A percentile compares a stretch with the other conserved stretches of the same genome.
Conservation (phyloP, 768 basidiomycete species). For the Boletus subparvulus region DNA sequence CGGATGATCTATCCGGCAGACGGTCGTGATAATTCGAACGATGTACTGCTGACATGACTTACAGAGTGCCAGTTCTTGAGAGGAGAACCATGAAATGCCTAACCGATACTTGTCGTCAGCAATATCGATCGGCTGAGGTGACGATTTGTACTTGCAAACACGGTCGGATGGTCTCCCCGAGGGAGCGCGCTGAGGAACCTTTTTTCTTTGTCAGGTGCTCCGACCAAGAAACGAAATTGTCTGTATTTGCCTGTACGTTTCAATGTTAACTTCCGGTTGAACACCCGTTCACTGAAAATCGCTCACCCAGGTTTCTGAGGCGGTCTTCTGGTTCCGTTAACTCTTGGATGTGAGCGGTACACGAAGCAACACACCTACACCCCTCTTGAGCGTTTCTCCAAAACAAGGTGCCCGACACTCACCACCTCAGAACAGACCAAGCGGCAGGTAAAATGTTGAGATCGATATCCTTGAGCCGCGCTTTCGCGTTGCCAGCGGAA, state of each 20-base stretch:
- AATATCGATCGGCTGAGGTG: background rate
- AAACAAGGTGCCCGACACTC: background rate
- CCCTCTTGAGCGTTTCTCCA: background rate
- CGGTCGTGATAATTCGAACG: background rate
- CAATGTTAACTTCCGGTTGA: background rate
- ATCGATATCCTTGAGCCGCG: constrained; percentile 53
- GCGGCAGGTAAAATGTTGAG: constrained; percentile 52
- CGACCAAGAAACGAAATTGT: constrained; percentile 71
- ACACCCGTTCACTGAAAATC: too few relatives aligned
- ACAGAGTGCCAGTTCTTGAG: constrained; percentile 72
- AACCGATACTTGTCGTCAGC: background rate
- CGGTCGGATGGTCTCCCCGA: constrained; percentile 28
- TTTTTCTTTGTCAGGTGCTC: constrained; percentile 70
- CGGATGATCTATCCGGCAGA: constrained; percentile 54
- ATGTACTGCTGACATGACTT: constrained; percentile 10
- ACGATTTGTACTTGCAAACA: constrained; percentile 6
- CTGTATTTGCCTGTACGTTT: constrained; percentile 16
- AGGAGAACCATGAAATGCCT: constrained; percentile 72
- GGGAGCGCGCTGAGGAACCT: constrained; percentile 55
- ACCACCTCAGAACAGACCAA: constrained; percentile 68
- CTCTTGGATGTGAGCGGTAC: constrained; percentile 69
- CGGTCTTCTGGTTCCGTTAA: constrained; percentile 53
- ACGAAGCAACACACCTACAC: constrained; percentile 67
- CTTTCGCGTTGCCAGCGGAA: constrained; percentile 50
- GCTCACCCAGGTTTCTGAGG: constrained; percentile 52